Conservation (phyloP, 257 asterid species). For the Salvia rosmarinus region DNA sequence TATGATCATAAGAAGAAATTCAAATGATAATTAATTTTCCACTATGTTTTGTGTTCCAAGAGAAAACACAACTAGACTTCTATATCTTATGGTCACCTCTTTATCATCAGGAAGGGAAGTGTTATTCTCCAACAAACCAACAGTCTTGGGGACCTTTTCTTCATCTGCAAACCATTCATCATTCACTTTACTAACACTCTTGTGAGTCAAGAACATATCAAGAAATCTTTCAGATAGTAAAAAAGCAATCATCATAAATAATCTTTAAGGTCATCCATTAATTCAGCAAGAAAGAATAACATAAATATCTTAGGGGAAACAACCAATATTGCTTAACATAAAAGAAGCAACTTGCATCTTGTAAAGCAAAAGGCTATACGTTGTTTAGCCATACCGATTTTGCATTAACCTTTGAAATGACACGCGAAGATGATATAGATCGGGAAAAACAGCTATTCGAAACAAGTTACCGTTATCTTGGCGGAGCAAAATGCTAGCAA, state of each 20-base stretch:
- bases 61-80: slow-evolving; percentile 26
- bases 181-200: slow-evolving; percentile 94
- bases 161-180: slow-evolving; percentile 98
- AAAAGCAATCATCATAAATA: slow-evolving; percentile 20
- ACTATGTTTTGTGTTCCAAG: slow-evolving; percentile 17
- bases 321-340: slow-evolving; percentile 19
- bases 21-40: slow-evolving; percentile 11
- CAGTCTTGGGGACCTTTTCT: slow-evolving; percentile 78
- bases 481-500: slow-evolving; percentile 87
- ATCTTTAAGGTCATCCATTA: slow-evolving; percentile 23
- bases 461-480: slow-evolving; percentile 75
- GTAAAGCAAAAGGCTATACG: slow-evolving; percentile 6
- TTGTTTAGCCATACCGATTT: not conserved
- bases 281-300: slow-evolving; percentile 22
- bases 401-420: not conserved
- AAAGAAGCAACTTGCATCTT: slow-evolving; percentile 23
- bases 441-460: slow-evolving; percentile 30
- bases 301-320: slow-evolving; percentile 12
- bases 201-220: slow-evolving; percentile 53
- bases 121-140: slow-evolving; percentile 78
- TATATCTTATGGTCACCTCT: slow-evolving; percentile 59
- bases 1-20: slow-evolving; percentile 19
- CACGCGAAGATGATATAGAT: not conserved
- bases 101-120: slow-evolving; percentile 58
- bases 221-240: slow-evolving; percentile 30